Conservation (phyloP, 2,329 filamentous ascomycete species). For the Ophiostoma pallidulum region DNA sequence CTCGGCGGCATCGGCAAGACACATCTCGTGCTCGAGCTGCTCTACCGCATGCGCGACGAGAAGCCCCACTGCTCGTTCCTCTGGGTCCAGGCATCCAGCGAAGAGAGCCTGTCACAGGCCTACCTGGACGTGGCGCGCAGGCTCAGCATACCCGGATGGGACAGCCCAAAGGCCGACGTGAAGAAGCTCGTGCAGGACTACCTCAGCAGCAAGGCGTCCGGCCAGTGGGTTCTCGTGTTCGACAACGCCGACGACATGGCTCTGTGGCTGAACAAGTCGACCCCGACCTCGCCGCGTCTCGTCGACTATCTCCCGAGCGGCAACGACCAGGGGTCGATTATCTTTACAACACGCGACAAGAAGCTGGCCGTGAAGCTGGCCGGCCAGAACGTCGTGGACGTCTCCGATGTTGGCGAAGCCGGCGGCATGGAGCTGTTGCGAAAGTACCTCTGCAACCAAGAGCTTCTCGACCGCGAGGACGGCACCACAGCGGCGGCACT, state of each 20-base stretch:
- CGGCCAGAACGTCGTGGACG: slow-evolving; percentile 2
- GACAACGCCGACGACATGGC: slow-evolving; percentile 34
- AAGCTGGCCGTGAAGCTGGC: not conserved
- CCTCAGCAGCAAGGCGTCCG: slow-evolving; percentile 21
- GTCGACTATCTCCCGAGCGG: not conserved
- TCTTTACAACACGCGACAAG: not conserved
- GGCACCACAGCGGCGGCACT: not conserved
- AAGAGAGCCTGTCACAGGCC: slow-evolving; percentile 25
- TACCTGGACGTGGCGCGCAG: slow-evolving; percentile 26
- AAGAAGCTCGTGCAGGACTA: slow-evolving; percentile 27
- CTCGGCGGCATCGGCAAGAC: slow-evolving; percentile 31
- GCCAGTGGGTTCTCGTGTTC: slow-evolving; percentile 33
- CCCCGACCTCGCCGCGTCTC: not conserved
- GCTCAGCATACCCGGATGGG: slow-evolving; percentile 21
- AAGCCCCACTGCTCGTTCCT: slow-evolving; percentile 29
- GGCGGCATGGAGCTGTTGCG: slow-evolving; percentile 5
- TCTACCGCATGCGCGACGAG: slow-evolving; percentile 20
- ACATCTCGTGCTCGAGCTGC: slow-evolving; percentile 29
- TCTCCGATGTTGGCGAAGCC: not conserved
- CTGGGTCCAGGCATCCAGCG: slow-evolving; percentile 28
- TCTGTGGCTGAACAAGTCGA: slow-evolving; percentile 18
- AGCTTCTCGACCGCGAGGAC: slow-evolving; percentile 8
- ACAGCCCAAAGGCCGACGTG: slow-evolving; percentile 27
- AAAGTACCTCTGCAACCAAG: not conserved
- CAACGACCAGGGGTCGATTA: not conserved